Base-by-base conservation (phyloP, 176 grass and related monocot species). In the Oropetium thomaeum region DNA sequence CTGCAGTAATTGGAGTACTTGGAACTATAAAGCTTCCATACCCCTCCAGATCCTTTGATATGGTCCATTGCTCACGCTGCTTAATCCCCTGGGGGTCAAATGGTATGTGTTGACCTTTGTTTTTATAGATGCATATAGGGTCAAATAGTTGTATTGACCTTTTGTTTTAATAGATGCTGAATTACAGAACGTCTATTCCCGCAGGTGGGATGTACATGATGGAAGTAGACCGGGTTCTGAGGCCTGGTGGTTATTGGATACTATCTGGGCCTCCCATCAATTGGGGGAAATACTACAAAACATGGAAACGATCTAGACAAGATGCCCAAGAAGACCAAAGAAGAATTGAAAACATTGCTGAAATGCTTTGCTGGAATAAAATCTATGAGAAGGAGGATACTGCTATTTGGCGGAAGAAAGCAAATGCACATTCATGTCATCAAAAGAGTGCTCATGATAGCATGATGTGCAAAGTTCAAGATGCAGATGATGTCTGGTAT, bases 291-390 rank as follows among this genome's bases (percentile, higher is more conserved):
- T 60, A 87, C 59, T 75, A 90, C 77, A 73, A 90, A 79, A 62
- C 79, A 52, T 90, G 85, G 88, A 86, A 90, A 69, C 79, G 31
- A 72, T 80, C 88, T 28, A 84, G 83, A 76, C 69, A 90, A 74
- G 92, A 88, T 66, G 58, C 71, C 28, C 78, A 95, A 32, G 76
- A 62, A 45, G 82, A 90, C 67, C 81, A 87, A 74, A 76, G 44
- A 23, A 81, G 11, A 63, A 95, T 91, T 39, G 83, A 91, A 70
- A 79, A 77, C 31, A 58, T 89, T 74, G 88, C 92, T 74, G 73
- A 95, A 80, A 86, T 81, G 88, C 85, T 95, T 79, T 95, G 92
- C 79, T 95, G 88, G 92, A 67, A 82, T 65, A 95, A 95, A 78
- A 83, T 88, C 9, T 70, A 86, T 57, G 92, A 91, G 80, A 84